A percentile compares a stretch with the other conserved stretches of the same genome.
Evolutionary conservation across 805 yeast species (phyloP).

Genomic region (Saccharomycopsis guyanensis): DNA sequence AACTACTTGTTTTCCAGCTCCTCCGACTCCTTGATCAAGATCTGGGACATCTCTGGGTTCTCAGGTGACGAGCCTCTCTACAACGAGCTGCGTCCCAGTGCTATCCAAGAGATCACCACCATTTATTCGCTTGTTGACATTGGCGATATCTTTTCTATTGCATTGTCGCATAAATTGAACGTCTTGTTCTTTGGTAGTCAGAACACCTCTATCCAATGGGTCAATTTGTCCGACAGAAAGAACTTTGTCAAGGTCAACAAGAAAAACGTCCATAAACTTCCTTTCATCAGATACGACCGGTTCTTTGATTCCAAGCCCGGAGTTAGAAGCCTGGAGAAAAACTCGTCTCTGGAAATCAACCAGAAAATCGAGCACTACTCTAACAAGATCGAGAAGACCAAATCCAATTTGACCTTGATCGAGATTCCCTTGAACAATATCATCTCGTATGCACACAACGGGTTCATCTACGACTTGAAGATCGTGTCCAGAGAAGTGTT

Average conservation of each 20-base stretch:
- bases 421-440: slow-evolving; percentile 65
- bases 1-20: slow-evolving; percentile 73
- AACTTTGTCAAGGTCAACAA: slow-evolving; percentile 23
- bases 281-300: slow-evolving; percentile 64
- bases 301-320: slow-evolving; percentile 83
- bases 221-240: slow-evolving; percentile 31
- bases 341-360: slow-evolving; percentile 22
- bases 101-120: slow-evolving; percentile 48
- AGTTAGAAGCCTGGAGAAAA: slow-evolving; percentile 51
- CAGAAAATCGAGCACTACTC: slow-evolving; percentile 18
- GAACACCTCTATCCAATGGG: slow-evolving; percentile 81
- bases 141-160: slow-evolving; percentile 85
- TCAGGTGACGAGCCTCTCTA: neutral
- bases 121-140: slow-evolving; percentile 80
- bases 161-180: slow-evolving; percentile 52
- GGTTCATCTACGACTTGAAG: slow-evolving; percentile 63
- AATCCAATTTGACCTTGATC: slow-evolving; percentile 32
- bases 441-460: slow-evolving; percentile 81
- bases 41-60: slow-evolving; percentile 58
- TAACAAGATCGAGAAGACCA: slow-evolving; percentile 8
- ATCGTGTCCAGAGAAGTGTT: slow-evolving; percentile 22
- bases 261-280: slow-evolving; percentile 35
- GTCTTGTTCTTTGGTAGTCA: slow-evolving; percentile 84
- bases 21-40: slow-evolving; percentile 80
- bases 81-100: slow-evolving; percentile 5